Evolutionary conservation across 1,284 basidiomycete species (phyloP), one percentile per base, ranked within the genome.

Genomic region (Papiliotrema terrestris): DNA sequence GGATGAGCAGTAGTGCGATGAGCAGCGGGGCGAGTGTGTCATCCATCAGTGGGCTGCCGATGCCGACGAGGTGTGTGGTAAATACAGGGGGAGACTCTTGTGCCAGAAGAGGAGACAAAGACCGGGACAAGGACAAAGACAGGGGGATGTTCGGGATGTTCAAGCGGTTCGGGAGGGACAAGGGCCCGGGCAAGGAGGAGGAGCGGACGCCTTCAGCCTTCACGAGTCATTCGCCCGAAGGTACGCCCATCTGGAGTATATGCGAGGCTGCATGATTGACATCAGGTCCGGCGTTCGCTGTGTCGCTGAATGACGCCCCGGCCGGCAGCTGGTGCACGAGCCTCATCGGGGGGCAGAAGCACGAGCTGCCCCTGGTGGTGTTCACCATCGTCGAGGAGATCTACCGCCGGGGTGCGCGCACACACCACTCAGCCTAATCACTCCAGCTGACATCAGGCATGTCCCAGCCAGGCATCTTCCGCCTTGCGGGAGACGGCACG

Each of bases 351-450:
- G 68, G 71, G 4, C 71, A 73, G 50, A 63, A 64, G 9, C 73
- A 76, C 56, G 68, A 73, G 36, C 57, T 77, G 0, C 75, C 75
- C 3, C 59, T 72, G 19, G 63, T 75, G 0, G 62, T 68, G 26
- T 76, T 75, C 56, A 64, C 65, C 14, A 58, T 71, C 0, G 67
- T 75, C 15, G 75, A 76, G 52, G 74, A 77, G 63, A 76, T 76
- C 35, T 76, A 74, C 52, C 63, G 68, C 9, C 57, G 73, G 45
- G 75, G 75, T 58, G 52, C 65, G 62, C 22, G 19, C 9, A 32
- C 29, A 5, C 29, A 11, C 15, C 37, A 8, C 44, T 49, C 1
- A 36, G 38, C 23, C 25, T 15, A 38, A 26, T 17, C n/a, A 23
- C 26, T 26, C 14, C 26, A 45, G 46, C 59, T 60, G 46, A 36